phyloP scores from a whole-genome alignment of 768 basidiomycete species.

The Agaricus blazei region DNA sequence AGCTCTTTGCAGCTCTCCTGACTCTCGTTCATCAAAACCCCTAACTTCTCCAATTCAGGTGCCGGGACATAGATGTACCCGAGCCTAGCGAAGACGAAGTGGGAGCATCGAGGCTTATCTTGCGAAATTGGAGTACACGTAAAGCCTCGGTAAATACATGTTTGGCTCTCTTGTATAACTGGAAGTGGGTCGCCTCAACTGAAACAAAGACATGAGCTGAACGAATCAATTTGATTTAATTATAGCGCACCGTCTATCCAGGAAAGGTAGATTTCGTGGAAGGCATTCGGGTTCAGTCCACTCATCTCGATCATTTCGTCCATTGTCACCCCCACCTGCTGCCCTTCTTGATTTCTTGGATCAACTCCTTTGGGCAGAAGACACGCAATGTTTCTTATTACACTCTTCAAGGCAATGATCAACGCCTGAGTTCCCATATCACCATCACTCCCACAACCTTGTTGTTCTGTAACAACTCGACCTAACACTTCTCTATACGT shows the following conservation, averaged over 20 bases:
- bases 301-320: constrained; percentile 69
- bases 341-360: constrained; percentile 23
- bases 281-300: constrained; percentile 48
- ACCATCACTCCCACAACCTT: constrained; percentile 39
- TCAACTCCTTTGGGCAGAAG: constrained; percentile 35
- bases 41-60: constrained; percentile 43
- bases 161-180: constrained; percentile 75
- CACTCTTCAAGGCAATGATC: constrained; percentile 38
- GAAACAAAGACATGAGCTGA: constrained; percentile 8
- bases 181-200: constrained; percentile 81
- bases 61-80: neutral
- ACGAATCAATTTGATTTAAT: constrained; percentile 1
- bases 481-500: constrained; percentile 67
- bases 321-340: constrained; percentile 60
- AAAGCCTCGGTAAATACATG: constrained; percentile 81
- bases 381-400: constrained; percentile 44
- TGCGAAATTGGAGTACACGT: constrained; percentile 75
- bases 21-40: constrained; percentile 73
- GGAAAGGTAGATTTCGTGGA: constrained; percentile 66
- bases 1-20: constrained; percentile 64
- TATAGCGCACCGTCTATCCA: constrained; percentile 68
- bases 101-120: constrained; percentile 46
- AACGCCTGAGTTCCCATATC: constrained; percentile 43
- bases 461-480: constrained; percentile 43
- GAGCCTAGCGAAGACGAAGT: neutral